A percentile compares a stretch with the other conserved stretches of the same genome.
phyloP scores from a whole-genome alignment of 352 stramenopile species.

The Phytophthora pini region DNA sequence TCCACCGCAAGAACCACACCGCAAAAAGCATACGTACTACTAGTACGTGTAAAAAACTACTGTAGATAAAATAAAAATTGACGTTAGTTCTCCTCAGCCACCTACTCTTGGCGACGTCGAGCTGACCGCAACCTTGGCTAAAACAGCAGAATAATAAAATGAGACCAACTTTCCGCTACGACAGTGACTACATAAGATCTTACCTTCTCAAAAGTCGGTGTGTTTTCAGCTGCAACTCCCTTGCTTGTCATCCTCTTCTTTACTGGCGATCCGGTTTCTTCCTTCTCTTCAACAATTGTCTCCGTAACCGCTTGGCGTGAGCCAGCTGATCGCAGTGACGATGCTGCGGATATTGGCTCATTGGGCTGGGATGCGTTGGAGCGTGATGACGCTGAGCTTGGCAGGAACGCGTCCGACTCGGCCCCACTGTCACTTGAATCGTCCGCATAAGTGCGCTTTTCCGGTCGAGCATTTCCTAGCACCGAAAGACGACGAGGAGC shows the following conservation, averaged over 20 bases:
- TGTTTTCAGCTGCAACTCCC: background rate
- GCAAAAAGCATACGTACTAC: background rate
- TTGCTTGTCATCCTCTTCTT: constrained; percentile 25
- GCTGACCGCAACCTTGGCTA: constrained; percentile 23
- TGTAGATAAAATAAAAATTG: constrained; percentile 22
- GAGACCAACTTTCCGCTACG: background rate
- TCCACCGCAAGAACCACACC: constrained; percentile 10
- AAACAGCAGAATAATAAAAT: constrained; percentile 3
- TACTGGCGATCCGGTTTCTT: constrained; percentile 4
- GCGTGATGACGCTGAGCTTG: constrained; percentile 37
- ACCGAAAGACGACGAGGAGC: constrained; percentile 58
- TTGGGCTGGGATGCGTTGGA: constrained; percentile 9
- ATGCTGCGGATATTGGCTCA: constrained; percentile 15
- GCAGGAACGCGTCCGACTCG: constrained; percentile 51
- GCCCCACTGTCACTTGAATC: constrained; percentile 57
- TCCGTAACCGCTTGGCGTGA: constrained; percentile 1
- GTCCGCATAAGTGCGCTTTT: constrained; percentile 54
- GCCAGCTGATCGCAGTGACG: constrained; percentile 10
- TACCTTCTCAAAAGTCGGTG: constrained; percentile 22
- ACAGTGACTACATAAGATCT: background rate
- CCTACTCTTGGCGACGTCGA: constrained; percentile 19
- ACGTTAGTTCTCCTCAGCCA: background rate
- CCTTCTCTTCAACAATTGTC: constrained; percentile 24
- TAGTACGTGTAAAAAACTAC: background rate
- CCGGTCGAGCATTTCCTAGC: constrained; percentile 50